Evolutionary conservation across 768 basidiomycete genomes (phyloP).

Genomic region (Dacryopinax primogenitus): DNA sequence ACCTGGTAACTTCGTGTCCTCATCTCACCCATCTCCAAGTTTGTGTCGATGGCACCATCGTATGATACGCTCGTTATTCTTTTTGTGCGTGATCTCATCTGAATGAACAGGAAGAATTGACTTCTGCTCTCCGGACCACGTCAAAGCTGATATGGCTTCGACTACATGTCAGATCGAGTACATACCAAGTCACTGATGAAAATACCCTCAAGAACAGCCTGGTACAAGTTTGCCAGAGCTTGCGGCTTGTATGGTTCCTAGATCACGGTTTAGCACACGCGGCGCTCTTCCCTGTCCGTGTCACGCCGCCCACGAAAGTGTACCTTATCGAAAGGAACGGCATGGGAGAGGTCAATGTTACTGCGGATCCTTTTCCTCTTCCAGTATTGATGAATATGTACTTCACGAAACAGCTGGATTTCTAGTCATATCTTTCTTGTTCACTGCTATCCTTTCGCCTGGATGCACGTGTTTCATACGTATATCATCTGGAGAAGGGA

Average conservation of each 20-base stretch:
- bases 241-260: background rate
- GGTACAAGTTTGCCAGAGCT: background rate
- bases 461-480: too few species aligned
- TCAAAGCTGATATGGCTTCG: background rate
- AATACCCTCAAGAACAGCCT: background rate
- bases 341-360: background rate
- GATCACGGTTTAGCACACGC: background rate
- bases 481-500: too few species aligned
- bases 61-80: background rate
- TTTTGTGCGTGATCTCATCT: background rate
- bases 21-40: background rate
- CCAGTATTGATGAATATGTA: background rate
- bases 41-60: background rate
- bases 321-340: too few species aligned
- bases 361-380: background rate
- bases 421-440: background rate
- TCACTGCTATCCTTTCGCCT: too few species aligned
- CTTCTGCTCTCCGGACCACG: background rate
- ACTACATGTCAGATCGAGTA: background rate
- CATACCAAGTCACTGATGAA: background rate
- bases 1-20: background rate
- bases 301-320: too few species aligned
- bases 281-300: background rate
- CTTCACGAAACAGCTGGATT: background rate
- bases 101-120: background rate